A percentile compares a stretch with the other conserved stretches of the same genome.
Evolutionary conservation across 257 asterid genomes (phyloP).

Genomic region (Nicotiana sylvestris): DNA sequence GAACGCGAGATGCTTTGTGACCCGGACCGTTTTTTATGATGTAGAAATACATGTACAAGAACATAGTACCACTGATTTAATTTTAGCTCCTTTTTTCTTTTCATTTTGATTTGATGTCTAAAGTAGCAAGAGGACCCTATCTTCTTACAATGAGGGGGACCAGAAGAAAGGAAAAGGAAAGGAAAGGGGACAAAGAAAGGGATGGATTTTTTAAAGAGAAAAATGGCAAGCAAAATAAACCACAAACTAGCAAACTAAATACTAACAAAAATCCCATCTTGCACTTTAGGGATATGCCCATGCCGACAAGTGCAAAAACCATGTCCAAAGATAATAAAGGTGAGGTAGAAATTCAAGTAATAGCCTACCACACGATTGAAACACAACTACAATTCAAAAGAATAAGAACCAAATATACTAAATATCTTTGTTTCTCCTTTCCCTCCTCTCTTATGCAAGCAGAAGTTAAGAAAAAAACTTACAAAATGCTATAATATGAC

Average conservation of each 20-base stretch:
- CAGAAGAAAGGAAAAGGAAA: background rate
- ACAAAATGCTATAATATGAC: background rate
- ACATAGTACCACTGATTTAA: background rate
- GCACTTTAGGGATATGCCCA: constrained; percentile 6
- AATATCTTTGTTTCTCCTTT: background rate
- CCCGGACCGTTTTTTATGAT: background rate
- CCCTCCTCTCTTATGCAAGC: background rate
- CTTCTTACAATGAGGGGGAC: constrained; percentile 4
- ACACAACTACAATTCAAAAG: background rate
- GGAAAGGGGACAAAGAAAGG: constrained; percentile 1
- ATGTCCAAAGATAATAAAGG: constrained; percentile 20
- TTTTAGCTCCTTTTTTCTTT: background rate
- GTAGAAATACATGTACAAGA: background rate
- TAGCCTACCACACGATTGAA: constrained; percentile 12
- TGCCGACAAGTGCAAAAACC: constrained; percentile 2
- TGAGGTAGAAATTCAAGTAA: constrained; percentile 20
- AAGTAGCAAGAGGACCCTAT: background rate
- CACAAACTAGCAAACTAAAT: constrained; percentile 1
- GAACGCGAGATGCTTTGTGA: too few species aligned
- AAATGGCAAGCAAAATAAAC: background rate
- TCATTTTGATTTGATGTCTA: background rate
- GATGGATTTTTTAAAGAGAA: background rate
- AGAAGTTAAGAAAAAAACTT: background rate
- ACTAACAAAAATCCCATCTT: background rate
- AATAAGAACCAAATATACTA: background rate